A percentile compares a stretch with the other conserved stretches of the same genome.
phyloP scores from a whole-genome alignment of 2,329 filamentous ascomycete genomes.

The Claviceps monticola region DNA sequence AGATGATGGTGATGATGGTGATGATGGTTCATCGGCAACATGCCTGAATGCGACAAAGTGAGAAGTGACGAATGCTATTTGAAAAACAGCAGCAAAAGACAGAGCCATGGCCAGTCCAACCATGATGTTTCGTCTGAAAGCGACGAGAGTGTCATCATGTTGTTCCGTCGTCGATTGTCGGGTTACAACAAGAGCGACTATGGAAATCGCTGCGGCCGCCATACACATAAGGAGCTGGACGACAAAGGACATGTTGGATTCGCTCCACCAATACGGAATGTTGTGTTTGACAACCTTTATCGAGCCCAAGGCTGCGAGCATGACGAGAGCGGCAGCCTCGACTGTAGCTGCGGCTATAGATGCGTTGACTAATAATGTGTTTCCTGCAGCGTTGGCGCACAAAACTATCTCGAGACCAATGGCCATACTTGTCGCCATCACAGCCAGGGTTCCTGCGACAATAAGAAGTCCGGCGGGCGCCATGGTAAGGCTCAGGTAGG shows the following conservation, averaged over 20 bases:
- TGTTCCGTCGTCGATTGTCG: slow-evolving; percentile 12
- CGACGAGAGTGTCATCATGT: neutral
- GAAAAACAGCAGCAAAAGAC: slow-evolving; percentile 29
- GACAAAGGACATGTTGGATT: slow-evolving; percentile 14
- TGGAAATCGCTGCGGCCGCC: slow-evolving; percentile 30
- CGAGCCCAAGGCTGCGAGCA: slow-evolving; percentile 20
- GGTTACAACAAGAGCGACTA: slow-evolving; percentile 28
- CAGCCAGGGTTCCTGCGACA: slow-evolving; percentile 8
- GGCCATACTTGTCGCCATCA: slow-evolving; percentile 8
- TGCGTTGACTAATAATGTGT: slow-evolving; percentile 5
- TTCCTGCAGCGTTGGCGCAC: slow-evolving; percentile 4
- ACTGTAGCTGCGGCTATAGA: slow-evolving; percentile 16
- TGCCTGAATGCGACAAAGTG: slow-evolving; percentile 28
- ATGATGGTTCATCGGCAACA: slow-evolving; percentile 6
- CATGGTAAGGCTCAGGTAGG: slow-evolving; percentile 6
- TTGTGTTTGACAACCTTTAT: slow-evolving; percentile 13
- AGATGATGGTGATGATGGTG: slow-evolving; percentile 8
- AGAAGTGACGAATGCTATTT: slow-evolving; percentile 33
- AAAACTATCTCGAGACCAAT: slow-evolving; percentile 10
- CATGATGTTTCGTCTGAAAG: slow-evolving; percentile 21
- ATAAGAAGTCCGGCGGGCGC: slow-evolving; percentile 4
- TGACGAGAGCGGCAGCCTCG: slow-evolving; percentile 14
- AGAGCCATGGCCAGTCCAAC: slow-evolving; percentile 31
- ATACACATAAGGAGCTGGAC: slow-evolving; percentile 25
- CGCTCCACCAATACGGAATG: slow-evolving; percentile 12